Conservation (phyloP, 2,329 filamentous ascomycete species). For the Arachnomyces sp. region DNA sequence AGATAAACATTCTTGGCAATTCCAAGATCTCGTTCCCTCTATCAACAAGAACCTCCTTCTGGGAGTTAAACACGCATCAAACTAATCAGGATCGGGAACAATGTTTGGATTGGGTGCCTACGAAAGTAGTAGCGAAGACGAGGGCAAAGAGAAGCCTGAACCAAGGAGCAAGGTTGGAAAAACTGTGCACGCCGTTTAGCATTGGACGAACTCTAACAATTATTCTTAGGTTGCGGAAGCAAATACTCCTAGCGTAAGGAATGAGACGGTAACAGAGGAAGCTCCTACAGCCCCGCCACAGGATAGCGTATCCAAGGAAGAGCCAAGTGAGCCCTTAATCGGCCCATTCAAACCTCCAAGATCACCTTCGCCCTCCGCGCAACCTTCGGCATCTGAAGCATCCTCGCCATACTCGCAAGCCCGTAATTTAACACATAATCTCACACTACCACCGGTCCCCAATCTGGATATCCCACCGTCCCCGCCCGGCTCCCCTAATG, state of each 20-base stretch:
- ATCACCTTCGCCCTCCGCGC: conserved; percentile 9
- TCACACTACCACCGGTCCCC: conserved; percentile 44
- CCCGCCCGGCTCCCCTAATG: conserved; percentile 37
- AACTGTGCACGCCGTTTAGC: neutral
- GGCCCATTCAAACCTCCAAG: conserved; percentile 27
- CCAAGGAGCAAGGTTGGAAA: conserved; percentile 22
- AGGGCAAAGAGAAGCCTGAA: conserved; percentile 15
- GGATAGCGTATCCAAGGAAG: neutral
- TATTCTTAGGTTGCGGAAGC: conserved; percentile 4
- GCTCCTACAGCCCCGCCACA: neutral
- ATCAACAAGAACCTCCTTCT: neutral
- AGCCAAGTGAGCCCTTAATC: conserved; percentile 16
- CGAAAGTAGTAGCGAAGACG: conserved; percentile 39
- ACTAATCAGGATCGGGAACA: conserved; percentile 8
- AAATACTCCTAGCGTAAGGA: conserved; percentile 1
- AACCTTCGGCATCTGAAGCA: conserved; percentile 5
- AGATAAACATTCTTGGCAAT: too few relatives aligned
- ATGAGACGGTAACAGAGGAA: neutral
- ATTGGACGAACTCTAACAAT: conserved; percentile 1
- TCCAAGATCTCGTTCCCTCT: too few relatives aligned
- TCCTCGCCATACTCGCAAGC: conserved; percentile 43
- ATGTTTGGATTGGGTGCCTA: conserved; percentile 38
- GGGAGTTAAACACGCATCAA: conserved; percentile 3
- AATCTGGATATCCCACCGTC: conserved; percentile 39
- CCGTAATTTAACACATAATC: conserved; percentile 45